These are phyloP conservation scores for Fusarium clavum DNA, from an alignment of 2,329 filamentous ascomycete species.

Conservation along the genomic window DNA sequence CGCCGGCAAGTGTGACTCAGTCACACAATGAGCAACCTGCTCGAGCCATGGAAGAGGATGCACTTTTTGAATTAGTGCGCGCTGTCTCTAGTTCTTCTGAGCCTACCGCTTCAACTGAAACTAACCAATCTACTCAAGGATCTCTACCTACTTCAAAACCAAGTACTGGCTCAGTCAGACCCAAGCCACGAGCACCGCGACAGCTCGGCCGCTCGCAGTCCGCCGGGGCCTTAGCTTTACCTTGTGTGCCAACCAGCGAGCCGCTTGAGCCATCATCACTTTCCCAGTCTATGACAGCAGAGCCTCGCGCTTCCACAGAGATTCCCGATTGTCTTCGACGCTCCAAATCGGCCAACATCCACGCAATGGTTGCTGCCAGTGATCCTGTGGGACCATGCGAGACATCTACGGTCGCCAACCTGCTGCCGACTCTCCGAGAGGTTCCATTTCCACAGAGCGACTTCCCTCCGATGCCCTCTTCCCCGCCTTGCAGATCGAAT, in stretches of 20 bases:
- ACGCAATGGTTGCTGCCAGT: conserved; percentile 59
- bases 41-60: conserved; percentile 24
- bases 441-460: conserved; percentile 60
- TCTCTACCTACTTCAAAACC: conserved; percentile 28
- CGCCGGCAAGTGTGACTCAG: conserved; percentile 19
- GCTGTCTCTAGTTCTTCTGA: conserved; percentile 37
- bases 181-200: conserved; percentile 40
- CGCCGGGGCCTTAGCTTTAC: conserved; percentile 52
- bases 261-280: conserved; percentile 58
- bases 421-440: conserved; percentile 49
- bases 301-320: conserved; percentile 45
- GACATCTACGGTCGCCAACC: conserved; percentile 32
- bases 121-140: conserved; percentile 32
- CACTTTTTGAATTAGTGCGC: conserved; percentile 38
- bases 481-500: conserved; percentile 64
- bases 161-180: conserved; percentile 17
- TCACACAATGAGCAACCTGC: conserved; percentile 6
- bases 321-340: conserved; percentile 53
- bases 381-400: conserved; percentile 55
- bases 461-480: conserved; percentile 52
- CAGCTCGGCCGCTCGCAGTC: conserved; percentile 53
- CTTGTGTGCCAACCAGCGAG: conserved; percentile 61
- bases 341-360: conserved; percentile 53
- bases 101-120: conserved; percentile 33
- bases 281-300: conserved; percentile 47